Evolutionary conservation across 306 rosid species (phyloP).

Genomic region (Herpetospermum pedunculosum): DNA sequence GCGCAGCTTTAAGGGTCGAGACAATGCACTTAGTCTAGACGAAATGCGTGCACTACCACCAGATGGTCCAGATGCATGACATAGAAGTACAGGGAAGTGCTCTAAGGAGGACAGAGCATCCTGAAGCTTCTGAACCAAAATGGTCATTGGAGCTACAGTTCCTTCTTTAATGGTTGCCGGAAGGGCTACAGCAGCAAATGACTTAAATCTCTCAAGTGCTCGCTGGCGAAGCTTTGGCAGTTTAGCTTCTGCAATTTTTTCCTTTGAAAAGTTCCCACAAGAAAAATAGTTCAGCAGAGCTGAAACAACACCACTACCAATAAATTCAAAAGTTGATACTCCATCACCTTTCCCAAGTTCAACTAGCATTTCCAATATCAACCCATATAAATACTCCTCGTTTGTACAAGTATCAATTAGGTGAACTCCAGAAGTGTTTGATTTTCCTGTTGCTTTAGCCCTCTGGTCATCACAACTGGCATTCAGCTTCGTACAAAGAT

Average conservation of each 20-base stretch:
- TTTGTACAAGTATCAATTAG: constrained; percentile 27
- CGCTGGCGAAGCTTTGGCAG: constrained; percentile 69
- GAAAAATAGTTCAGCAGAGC: constrained; percentile 80
- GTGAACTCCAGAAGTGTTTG: constrained; percentile 48
- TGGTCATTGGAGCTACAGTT: constrained; percentile 47
- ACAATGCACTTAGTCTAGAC: constrained; percentile 70
- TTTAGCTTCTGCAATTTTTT: constrained; percentile 49
- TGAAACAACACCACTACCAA: constrained; percentile 86
- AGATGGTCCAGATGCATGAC: constrained; percentile 80
- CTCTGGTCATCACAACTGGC: constrained; percentile 60
- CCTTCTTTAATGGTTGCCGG: constrained; percentile 32
- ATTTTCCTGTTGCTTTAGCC: constrained; percentile 61
- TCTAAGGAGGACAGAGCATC: constrained; percentile 88
- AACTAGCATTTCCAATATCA: constrained; percentile 66
- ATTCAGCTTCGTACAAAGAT: constrained; percentile 67
- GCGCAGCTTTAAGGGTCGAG: constrained; percentile 84
- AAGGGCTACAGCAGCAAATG: constrained; percentile 70
- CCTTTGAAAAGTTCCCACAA: constrained; percentile 74
- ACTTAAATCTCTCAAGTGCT: constrained; percentile 69
- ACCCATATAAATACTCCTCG: constrained; percentile 45
- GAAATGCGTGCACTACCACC: constrained; percentile 84
- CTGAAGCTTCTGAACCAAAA: constrained; percentile 86
- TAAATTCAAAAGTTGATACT: constrained; percentile 91
- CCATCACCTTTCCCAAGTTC: constrained; percentile 94
- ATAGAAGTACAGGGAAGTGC: constrained; percentile 85